Evolutionary conservation across 169 alveolate genomes (phyloP), one percentile per base, ranked within the genome.

Genomic region (Plasmodium gallinaceum): DNA sequence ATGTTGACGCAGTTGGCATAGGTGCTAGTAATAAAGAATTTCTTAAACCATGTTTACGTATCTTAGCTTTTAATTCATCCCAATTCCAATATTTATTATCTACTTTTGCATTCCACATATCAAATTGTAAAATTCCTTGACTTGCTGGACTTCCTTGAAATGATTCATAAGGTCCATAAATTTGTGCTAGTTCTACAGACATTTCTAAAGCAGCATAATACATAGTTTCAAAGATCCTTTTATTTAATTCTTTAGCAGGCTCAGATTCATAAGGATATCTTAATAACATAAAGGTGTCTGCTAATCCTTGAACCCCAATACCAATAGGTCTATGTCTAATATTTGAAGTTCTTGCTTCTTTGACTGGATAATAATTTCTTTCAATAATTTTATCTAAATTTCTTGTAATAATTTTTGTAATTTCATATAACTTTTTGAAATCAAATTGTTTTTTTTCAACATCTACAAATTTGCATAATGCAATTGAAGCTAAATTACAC

Each of bases 1-100:
- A 97, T 14, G 99, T 99, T 68, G 98, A 94, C 0, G 99, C 99
- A 9, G 99, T 99, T 0, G 99, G 99, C 99, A 99, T 99, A 32
- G 99, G 99, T 6, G 99, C 99, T 43, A 98, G 88, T 48, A 99
- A 91, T 9, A 99, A 95, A 8, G 99, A 98, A 94, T 99, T 99
- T 48, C 99, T 94, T 74, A 98, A 93, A 14, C 99, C 99, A 93
- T 96, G 93, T 68, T 94, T 90, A 57, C 91, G 92, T 26, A 99
- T 97, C 45, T 95, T 96, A 12, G 86, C 92, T 94, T 97, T 97
- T 39, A 99, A 93, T 4, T 66, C 89, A 46, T 96, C 98, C 99
- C 99, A 99, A 80, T 99, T 98, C 95, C 98, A 98, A 54, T 64
- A 80, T 61, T 78, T 94, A 71, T 95, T 92, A 78, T 91, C 96